Evolutionary conservation across 2,329 filamentous ascomycete species (phyloP), one percentile per base, ranked within the genome.

Genomic region (Fusarium irregulare): DNA sequence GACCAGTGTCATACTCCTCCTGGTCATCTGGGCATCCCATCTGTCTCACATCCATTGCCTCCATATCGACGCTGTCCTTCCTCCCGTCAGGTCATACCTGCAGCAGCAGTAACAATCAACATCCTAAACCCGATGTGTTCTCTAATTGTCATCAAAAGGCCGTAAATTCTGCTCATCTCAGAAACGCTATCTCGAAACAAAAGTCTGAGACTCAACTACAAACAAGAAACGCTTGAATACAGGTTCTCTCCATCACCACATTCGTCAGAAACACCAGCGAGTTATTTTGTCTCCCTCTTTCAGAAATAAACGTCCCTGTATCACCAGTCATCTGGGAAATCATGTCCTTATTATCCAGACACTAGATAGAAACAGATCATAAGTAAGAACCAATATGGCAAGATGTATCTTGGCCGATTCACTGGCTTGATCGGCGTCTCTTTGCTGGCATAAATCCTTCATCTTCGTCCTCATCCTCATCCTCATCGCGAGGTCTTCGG

Each of bases 351-450:
- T 18, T 49, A 21, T 34, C 20, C 46, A 48, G 20, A 13, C n/a
- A 18, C 14, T 21, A 20, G 13, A n/a, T 25, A 23, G 3, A 30
- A 37, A 37, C 20, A 9, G 16, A 9, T 10, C n/a, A 6, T 14
- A 18, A 14, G 14, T 25, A 18, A 18, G 25, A 25, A 11, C 21
- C 21, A 9, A 4, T 14, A 32, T 32, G 28, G 10, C 27, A 20
- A 34, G 12, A n/a, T 25, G 7, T 30, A 9, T 7, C 21, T 7
- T 47, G 16, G 8, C 28, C 18, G 18, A 16, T 37, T 65, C 44
- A 74, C 46, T 66, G 45, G 48, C 65, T 72, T 8, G 66, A 60
- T 44, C 76, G 67, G 25, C 59, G 64, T 46, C 76, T 75, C 66
- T 78, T 76, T 11, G 70, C 48, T 34, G 70, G 41, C 27, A 51